Base-by-base conservation (phyloP, 2,329 filamentous ascomycete species). In the Metarhizium humberi region DNA sequence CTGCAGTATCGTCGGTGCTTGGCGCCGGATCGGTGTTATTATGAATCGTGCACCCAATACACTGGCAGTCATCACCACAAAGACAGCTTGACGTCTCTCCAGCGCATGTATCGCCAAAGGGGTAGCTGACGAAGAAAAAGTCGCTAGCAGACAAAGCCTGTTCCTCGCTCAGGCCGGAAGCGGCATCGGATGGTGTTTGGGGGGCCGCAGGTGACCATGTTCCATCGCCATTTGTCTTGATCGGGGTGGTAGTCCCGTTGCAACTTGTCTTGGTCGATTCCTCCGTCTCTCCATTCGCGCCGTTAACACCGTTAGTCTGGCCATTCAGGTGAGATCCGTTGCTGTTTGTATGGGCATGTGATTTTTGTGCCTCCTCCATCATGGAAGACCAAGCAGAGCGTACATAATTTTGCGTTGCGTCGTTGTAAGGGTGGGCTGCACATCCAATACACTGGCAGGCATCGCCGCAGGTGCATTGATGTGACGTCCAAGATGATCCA, bases 401-500 rank as follows among this genome's bases (percentile, higher is more conserved):
- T 3, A 84, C 73, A 56, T 75, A 76, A 51, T 72, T 74, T 58
- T 74, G 78, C 52, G 80, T 87, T 25, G 83, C 80, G 7, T 81
- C 75, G 60, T 88, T 88, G 63, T 84, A 86, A 13, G 85, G 83
- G 65, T 88, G 85, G 2, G 80, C 81, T 5, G 82, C 76, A 64
- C 86, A 89, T 11, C 84, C 85, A 40, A 88, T 72, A 63, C 86
- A 89, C 60, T 84, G 78, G 60, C 86, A 89, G 32, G 73, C 73
- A 54, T 85, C 80, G 20, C 86, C 86, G 63, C 86, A 89, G 50
- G 75, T 74, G 62, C 86, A 89, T 54, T 68, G 72, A 49, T 72
- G 71, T 53, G 65, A 71, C 20, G 67, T 73, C 60, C 67, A 71
- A 3, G 61, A 56, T 3, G 61, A 56, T n/a, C 53, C 54, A n/a